phyloP scores from a whole-genome alignment of 139 green algal genomes.

The Chlamydomonas sp. region DNA sequence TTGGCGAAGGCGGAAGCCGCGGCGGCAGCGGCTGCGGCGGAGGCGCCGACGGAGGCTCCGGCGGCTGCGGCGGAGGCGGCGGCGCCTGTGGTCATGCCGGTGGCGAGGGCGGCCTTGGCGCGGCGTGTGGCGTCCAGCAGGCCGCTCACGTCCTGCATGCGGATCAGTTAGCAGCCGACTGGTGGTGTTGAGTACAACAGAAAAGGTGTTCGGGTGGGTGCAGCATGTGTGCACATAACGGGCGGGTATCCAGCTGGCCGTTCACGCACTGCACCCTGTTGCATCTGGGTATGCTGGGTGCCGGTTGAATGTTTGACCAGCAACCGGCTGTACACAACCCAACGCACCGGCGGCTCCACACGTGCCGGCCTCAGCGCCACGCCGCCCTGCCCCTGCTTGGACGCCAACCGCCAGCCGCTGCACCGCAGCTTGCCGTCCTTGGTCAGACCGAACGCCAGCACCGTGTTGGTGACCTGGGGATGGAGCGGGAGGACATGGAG shows the following conservation, averaged over 20 bases:
- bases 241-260: too few species aligned
- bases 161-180: not conserved
- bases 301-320: too few species aligned
- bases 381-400: not conserved
- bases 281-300: too few species aligned
- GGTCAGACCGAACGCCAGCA: constrained; percentile 34
- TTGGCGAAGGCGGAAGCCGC: not conserved
- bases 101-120: not conserved
- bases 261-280: too few species aligned
- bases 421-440: constrained; percentile 15
- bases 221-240: too few species aligned
- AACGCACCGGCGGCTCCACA: constrained; percentile 9
- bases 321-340: not conserved
- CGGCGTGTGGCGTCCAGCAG: not conserved
- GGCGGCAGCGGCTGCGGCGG: not conserved
- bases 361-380: not conserved
- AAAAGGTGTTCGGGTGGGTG: too few species aligned
- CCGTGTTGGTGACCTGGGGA: not conserved
- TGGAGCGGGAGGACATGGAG: not conserved
- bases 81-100: not conserved
- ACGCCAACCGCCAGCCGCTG: constrained; percentile 24
- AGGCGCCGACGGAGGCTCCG: not conserved
- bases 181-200: too few species aligned
- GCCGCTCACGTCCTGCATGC: not conserved
- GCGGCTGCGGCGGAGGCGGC: not conserved